Percentiles rank a stretch among this genome's conserved stretches.
phyloP scores from a whole-genome alignment of 306 rosid genomes.

The Abrus pulchellus region DNA sequence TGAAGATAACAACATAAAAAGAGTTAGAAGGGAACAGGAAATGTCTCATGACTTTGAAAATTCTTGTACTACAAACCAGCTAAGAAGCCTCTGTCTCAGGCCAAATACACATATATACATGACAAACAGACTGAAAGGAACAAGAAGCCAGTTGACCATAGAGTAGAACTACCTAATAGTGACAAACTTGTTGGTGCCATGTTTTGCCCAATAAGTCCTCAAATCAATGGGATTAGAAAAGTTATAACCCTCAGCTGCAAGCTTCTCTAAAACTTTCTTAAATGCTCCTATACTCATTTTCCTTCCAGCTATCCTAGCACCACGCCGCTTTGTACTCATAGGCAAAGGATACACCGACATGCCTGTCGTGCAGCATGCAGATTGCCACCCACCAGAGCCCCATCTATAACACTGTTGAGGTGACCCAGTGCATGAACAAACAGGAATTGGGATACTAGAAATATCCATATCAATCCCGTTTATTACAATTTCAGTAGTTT shows the following conservation, averaged over 20 bases:
- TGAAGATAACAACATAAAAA: conserved; percentile 46
- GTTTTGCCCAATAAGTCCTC: conserved; percentile 85
- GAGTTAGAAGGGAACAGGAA: conserved; percentile 46
- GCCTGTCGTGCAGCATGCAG: conserved; percentile 94
- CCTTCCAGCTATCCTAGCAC: conserved; percentile 97
- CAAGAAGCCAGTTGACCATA: conserved; percentile 42
- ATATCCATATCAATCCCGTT: conserved; percentile 87
- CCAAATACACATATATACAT: conserved; percentile 77
- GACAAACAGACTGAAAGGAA: conserved; percentile 60
- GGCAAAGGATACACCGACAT: conserved; percentile 92
- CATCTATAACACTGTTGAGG: conserved; percentile 95
- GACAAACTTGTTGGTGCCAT: conserved; percentile 94
- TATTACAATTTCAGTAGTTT: conserved; percentile 82
- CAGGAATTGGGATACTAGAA: conserved; percentile 87
- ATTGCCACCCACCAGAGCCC: conserved; percentile 99
- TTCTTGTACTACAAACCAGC: conserved; percentile 68
- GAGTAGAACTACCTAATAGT: conserved; percentile 74
- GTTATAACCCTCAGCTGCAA: conserved; percentile 90
- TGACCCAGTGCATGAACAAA: conserved; percentile 93
- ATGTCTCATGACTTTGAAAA: conserved; percentile 57
- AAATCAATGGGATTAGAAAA: conserved; percentile 81
- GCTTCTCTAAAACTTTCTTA: conserved; percentile 97
- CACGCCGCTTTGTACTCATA: conserved; percentile 95
- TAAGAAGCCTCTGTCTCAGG: conserved; percentile 69
- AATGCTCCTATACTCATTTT: conserved; percentile 99